phyloP scores from a whole-genome alignment of 352 stramenopile genomes.

The Globisporangium acanthophoron region DNA sequence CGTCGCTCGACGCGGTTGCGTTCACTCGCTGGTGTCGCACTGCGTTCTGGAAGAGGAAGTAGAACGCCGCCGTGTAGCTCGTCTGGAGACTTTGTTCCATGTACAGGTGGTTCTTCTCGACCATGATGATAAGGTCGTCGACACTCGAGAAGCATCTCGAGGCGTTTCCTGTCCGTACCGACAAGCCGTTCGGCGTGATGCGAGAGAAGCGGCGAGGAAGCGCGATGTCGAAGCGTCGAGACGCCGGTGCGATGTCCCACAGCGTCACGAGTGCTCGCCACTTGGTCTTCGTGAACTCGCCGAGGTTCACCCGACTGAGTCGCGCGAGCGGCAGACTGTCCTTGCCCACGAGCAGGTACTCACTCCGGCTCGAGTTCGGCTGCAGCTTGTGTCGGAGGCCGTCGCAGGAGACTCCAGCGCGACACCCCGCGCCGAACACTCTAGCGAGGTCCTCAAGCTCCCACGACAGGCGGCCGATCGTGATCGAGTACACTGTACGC shows the following conservation, averaged over 20 bases:
- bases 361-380: conserved; percentile 4
- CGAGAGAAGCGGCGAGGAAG: conserved; percentile 9
- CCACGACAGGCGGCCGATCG: conserved; percentile 6
- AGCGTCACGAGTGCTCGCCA: conserved; percentile 9
- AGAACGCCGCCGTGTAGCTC: conserved; percentile 27
- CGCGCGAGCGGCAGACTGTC: background rate
- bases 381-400: conserved; percentile 4
- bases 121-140: conserved; percentile 8
- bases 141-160: conserved; percentile 1
- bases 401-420: background rate
- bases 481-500: conserved; percentile 5
- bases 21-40: conserved; percentile 4
- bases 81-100: conserved; percentile 30
- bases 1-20: background rate
- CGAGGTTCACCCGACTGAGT: conserved; percentile 4
- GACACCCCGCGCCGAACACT: background rate
- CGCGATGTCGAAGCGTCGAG: conserved; percentile 1
- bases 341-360: background rate
- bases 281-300: conserved; percentile 1
- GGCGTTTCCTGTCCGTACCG: background rate
- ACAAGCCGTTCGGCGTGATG: background rate
- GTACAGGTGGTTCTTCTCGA: conserved; percentile 38
- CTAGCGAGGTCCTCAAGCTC: conserved; percentile 1
- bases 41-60: conserved; percentile 31
- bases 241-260: background rate